A percentile compares a stretch with the other conserved stretches of the same genome.
These are phyloP conservation scores for Pinus tabuliformis DNA, from an alignment of 75 land plant genomes.

Conservation along the genomic window DNA sequence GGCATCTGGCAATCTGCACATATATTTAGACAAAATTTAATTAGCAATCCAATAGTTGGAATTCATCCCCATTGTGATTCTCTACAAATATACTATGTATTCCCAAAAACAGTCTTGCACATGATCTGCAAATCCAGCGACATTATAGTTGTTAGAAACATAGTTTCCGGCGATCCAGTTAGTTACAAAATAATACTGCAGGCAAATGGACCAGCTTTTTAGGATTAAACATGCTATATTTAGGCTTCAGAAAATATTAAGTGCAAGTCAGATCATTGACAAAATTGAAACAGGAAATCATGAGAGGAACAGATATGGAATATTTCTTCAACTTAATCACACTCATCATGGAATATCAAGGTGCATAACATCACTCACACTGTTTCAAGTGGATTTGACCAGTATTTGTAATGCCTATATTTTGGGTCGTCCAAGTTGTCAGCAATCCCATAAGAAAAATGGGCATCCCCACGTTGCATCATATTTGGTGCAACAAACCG, in stretches of 20 bases:
- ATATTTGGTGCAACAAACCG: conserved; percentile 78
- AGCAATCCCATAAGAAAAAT: conserved; percentile 82
- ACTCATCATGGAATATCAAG: not conserved
- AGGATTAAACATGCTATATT: not conserved
- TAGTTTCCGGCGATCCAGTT: not conserved
- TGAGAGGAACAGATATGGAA: not conserved
- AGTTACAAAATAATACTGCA: not conserved
- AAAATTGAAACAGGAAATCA: too few relatives aligned
- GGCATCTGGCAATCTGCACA: conserved; percentile 74
- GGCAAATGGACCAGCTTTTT: not conserved
- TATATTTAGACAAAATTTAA: not conserved
- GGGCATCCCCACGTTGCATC: conserved; percentile 78
- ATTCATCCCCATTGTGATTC: not conserved
- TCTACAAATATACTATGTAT: not conserved
- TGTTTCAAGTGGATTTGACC: conserved; percentile 92
- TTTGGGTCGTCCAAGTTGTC: conserved; percentile 77
- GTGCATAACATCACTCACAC: conserved; percentile 43
- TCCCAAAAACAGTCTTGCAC: not conserved
- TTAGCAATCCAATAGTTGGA: not conserved
- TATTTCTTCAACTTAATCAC: not conserved
- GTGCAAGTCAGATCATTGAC: not conserved
- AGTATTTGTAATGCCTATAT: conserved; percentile 76
- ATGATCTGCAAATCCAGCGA: not conserved
- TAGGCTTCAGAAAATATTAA: not conserved
- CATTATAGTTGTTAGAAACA: not conserved